phyloP scores from a whole-genome alignment of 2,329 filamentous ascomycete genomes.

The Colletotrichum camelliae region DNA sequence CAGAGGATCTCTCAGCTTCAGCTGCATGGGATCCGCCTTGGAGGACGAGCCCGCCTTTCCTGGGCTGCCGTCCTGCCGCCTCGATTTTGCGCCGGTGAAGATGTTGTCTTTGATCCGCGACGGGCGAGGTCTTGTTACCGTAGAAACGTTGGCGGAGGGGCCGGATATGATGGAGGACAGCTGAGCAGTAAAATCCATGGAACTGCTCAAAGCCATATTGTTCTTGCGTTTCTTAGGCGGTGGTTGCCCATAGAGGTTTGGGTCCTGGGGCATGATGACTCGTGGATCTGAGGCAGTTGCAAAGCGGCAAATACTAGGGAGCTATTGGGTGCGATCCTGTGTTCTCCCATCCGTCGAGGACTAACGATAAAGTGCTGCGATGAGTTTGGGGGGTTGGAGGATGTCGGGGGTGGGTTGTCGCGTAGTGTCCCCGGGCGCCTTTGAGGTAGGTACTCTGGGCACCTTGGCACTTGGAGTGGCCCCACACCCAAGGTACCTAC shows the following conservation, averaged over 20 bases:
- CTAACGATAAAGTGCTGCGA: not conserved
- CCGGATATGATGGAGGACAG: conserved; percentile 76
- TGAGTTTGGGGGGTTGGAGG: not conserved
- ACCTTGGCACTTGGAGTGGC: not conserved
- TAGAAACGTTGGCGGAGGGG: conserved; percentile 45
- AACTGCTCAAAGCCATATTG: conserved; percentile 73
- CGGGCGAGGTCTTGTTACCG: conserved; percentile 55
- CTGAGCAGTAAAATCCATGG: conserved; percentile 86
- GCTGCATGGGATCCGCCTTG: conserved; percentile 42
- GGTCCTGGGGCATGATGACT: conserved; percentile 63
- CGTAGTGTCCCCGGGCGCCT: not conserved
- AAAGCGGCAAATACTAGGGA: not conserved
- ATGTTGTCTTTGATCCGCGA: conserved; percentile 69
- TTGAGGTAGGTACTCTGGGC: not conserved
- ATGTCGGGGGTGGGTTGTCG: not conserved
- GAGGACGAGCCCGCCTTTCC: conserved; percentile 53
- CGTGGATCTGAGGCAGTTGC: not conserved
- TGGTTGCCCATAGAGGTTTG: conserved; percentile 78
- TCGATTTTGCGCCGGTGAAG: conserved; percentile 57
- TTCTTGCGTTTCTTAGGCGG: conserved; percentile 72
- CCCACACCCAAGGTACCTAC: too few relatives aligned
- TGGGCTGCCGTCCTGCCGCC: conserved; percentile 39
- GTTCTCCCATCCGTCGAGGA: not conserved
- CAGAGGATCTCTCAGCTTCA: conserved; percentile 56
- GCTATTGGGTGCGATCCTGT: not conserved